Base-by-base conservation (phyloP, 140 eudicot species). In the Ambrosia hybrid region DNA sequence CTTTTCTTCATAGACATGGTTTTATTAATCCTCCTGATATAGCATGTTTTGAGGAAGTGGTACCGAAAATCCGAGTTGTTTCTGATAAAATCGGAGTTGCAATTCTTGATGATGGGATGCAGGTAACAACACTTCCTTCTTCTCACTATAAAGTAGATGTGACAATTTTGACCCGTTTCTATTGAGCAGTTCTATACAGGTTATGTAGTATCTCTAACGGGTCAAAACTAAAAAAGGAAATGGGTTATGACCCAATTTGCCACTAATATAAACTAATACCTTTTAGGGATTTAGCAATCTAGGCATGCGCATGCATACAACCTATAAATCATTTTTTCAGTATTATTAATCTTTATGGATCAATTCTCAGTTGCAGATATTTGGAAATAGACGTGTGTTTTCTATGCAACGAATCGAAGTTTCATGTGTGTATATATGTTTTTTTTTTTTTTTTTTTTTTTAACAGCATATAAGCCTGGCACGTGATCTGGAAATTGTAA, bases 31-130 rank as follows among this genome's bases (percentile, higher is more conserved):
- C 76, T 67, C 75, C 4, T 67, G 73, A 73, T 62, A 64, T 9
- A 39, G 10, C 34, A 1, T 16, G 67, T 75, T 70, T 57, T 4
- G 71, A 75, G 62, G 74, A 68, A 63, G 59, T 62, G 1, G 33
- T 59, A 65, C 67, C 66, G 6, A 59, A 73, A 76, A 73, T 16
- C 66, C 65, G 12, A 60, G 57, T 68, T 64, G 75, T 53, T 66
- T 72, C 83, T 51, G 83, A 61, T 36, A 63, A 73, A 57, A 85
- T 92, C 52, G 92, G 90, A 14, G 86, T 72, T 68, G 88, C 80
- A 57, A 82, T 92, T 73, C 82, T 92, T 63, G 98, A 92, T 76
- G 98, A 92, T 82, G 98, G 98, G 66, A 87, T 92, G 98, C 96
- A 92, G 98, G 98, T 92, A 80, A 73, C 3, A 51, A 33, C 30